phyloP scores from a whole-genome alignment of 2,329 filamentous ascomycete genomes.

The Grosmannia serpens region DNA sequence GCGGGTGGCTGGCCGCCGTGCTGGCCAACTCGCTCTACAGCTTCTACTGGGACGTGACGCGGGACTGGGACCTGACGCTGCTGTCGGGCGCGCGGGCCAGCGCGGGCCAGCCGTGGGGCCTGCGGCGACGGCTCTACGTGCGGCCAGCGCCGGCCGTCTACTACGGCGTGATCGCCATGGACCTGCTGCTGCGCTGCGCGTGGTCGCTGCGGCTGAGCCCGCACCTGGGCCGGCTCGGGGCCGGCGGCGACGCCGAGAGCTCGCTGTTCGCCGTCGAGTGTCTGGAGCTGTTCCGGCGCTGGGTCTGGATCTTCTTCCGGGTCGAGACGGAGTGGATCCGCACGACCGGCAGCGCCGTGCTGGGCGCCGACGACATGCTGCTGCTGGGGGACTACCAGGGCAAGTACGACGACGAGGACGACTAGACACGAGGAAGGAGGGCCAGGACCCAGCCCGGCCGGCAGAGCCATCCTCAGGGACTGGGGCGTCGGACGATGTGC shows the following conservation, averaged over 20 bases:
- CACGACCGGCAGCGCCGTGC: constrained; percentile 39
- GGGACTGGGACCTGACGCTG: constrained; percentile 91
- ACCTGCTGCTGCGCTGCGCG: constrained; percentile 74
- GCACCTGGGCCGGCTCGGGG: constrained; percentile 66
- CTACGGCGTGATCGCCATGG: constrained; percentile 67
- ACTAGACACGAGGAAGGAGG: neutral
- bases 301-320: constrained; percentile 96
- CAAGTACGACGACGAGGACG: constrained; percentile 39
- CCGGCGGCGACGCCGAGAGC: constrained; percentile 59
- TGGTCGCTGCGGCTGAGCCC: constrained; percentile 84
- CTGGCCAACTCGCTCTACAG: constrained; percentile 80
- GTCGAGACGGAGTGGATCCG: constrained; percentile 88
- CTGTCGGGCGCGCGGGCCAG: constrained; percentile 48
- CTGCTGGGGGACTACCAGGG: constrained; percentile 61
- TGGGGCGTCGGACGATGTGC: too few species aligned
- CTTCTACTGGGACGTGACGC: constrained; percentile 97
- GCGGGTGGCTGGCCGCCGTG: constrained; percentile 59
- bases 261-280: constrained; percentile 82
- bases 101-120: constrained; percentile 60
- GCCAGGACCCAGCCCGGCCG: too few species aligned
- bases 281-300: constrained; percentile 75
- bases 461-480: too few species aligned
- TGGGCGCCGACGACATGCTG: constrained; percentile 59
- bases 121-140: constrained; percentile 66
- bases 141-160: constrained; percentile 57